A percentile compares a stretch with the other conserved stretches of the same genome.
Conservation (phyloP, 306 rosid genomes). For the Adenanthera pavonina region DNA sequence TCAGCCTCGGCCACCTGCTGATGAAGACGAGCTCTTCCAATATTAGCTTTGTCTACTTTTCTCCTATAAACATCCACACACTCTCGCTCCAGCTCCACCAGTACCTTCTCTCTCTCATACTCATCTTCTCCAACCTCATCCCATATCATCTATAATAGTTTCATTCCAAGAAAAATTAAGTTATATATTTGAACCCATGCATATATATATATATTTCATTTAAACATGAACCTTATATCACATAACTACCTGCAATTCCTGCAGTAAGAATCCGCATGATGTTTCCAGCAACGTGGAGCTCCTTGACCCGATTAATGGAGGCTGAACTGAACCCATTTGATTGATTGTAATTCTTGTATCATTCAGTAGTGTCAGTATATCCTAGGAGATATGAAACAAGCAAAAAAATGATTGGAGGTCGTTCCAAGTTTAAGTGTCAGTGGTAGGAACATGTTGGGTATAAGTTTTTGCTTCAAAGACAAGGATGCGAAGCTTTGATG, state of each 20-base stretch:
- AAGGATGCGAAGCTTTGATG: conserved; percentile 72
- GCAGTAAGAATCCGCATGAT: conserved; percentile 90
- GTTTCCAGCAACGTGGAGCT: conserved; percentile 75
- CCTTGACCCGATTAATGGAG: conserved; percentile 72
- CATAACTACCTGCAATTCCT: conserved; percentile 85
- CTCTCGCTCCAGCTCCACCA: conserved; percentile 87
- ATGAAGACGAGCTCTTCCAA: conserved; percentile 85
- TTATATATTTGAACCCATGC: too few species aligned
- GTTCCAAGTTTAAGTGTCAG: conserved; percentile 57
- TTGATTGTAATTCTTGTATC: too few species aligned
- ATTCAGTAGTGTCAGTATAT: not conserved
- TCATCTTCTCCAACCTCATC: conserved; percentile 96
- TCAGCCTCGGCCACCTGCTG: conserved; percentile 95
- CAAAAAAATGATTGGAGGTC: conserved; percentile 42
- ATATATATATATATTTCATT: too few species aligned
- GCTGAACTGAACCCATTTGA: conserved; percentile 66
- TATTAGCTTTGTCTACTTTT: conserved; percentile 89
- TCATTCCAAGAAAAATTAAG: conserved; percentile 8
- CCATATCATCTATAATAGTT: conserved; percentile 84
- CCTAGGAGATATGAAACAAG: conserved; percentile 43
- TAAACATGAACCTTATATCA: too few species aligned
- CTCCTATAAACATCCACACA: conserved; percentile 84
- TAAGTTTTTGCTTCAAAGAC: conserved; percentile 83
- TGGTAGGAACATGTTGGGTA: conserved; percentile 47
- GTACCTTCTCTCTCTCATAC: conserved; percentile 81